phyloP scores from a whole-genome alignment of 2,329 filamentous ascomycete species.

The Penicillium sp. region DNA sequence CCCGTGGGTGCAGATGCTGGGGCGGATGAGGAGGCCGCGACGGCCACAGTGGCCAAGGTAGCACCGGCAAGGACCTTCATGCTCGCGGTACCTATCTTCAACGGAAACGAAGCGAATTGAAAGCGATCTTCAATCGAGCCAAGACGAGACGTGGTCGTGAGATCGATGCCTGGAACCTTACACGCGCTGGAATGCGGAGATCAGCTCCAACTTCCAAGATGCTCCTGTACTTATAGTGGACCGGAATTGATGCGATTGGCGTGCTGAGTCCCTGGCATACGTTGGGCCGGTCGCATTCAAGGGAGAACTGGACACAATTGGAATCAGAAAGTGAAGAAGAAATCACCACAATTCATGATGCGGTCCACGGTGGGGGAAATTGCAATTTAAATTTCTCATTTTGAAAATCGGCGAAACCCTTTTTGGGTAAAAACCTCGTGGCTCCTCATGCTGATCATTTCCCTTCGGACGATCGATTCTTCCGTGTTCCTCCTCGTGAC shows the following conservation, averaged over 20 bases:
- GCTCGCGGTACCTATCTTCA: not conserved
- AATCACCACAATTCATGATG: not conserved
- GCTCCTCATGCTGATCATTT: not conserved
- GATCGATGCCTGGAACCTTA: no score
- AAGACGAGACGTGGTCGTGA: not conserved
- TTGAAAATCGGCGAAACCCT: not conserved
- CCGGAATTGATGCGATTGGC: not conserved
- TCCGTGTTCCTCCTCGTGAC: not conserved
- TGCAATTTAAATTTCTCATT: not conserved
- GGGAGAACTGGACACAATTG: not conserved
- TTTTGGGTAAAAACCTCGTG: not conserved
- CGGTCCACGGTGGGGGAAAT: not conserved
- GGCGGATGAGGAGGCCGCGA: slow-evolving; percentile 7
- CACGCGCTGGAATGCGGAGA: not conserved
- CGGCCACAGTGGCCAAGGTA: slow-evolving; percentile 8
- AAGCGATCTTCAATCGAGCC: not conserved
- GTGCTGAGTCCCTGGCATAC: not conserved
- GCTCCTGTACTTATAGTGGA: not conserved
- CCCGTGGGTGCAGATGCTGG: slow-evolving; percentile 25
- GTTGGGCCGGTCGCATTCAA: not conserved
- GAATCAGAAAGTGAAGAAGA: not conserved
- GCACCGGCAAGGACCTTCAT: slow-evolving; percentile 16
- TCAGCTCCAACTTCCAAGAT: not conserved
- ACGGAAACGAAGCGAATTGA: not conserved
- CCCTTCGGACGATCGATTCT: not conserved